Percentiles rank a stretch among this genome's conserved stretches.
phyloP scores from a whole-genome alignment of 805 yeast species.

The Torulaspora indica region DNA sequence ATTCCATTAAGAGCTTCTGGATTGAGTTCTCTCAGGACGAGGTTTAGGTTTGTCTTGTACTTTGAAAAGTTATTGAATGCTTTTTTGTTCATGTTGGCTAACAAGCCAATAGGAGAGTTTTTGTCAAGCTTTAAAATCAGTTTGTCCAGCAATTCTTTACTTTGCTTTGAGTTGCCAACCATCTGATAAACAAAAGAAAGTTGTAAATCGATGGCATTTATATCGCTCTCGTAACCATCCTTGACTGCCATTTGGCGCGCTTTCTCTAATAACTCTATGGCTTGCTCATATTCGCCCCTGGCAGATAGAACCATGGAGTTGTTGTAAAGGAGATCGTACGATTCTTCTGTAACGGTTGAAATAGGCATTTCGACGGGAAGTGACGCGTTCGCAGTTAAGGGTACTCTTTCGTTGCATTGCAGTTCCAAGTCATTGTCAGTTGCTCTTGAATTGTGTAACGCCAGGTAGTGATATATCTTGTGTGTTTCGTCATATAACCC shows the following conservation, averaged over 20 bases:
- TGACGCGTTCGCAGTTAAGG: constrained; percentile 45
- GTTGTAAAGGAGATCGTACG: constrained; percentile 63
- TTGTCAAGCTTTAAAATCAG: constrained; percentile 26
- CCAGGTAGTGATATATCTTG: constrained; percentile 46
- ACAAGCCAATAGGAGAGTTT: constrained; percentile 28
- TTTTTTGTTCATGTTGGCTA: constrained; percentile 34
- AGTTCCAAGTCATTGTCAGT: constrained; percentile 46
- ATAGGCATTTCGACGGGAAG: constrained; percentile 11
- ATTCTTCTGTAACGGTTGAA: constrained; percentile 25
- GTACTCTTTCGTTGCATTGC: constrained; percentile 65
- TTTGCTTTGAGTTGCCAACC: constrained; percentile 36
- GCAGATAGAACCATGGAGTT: constrained; percentile 53
- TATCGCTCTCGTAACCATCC: constrained; percentile 43
- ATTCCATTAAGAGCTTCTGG: constrained; percentile 22
- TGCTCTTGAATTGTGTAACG: constrained; percentile 35
- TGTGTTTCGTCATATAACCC: constrained; percentile 52
- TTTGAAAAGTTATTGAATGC: constrained; percentile 32
- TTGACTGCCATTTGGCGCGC: constrained; percentile 43
- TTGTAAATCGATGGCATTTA: constrained; percentile 60
- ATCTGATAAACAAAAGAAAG: constrained; percentile 51
- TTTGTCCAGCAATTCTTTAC: constrained; percentile 37
- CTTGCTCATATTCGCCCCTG: constrained; percentile 37
- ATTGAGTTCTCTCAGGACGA: constrained; percentile 36
- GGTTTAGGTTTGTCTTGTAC: constrained; percentile 29
- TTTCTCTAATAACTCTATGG: constrained; percentile 42